Evolutionary conservation across 768 basidiomycete species (phyloP).

Genomic region (Nevesoporus exiguus): DNA sequence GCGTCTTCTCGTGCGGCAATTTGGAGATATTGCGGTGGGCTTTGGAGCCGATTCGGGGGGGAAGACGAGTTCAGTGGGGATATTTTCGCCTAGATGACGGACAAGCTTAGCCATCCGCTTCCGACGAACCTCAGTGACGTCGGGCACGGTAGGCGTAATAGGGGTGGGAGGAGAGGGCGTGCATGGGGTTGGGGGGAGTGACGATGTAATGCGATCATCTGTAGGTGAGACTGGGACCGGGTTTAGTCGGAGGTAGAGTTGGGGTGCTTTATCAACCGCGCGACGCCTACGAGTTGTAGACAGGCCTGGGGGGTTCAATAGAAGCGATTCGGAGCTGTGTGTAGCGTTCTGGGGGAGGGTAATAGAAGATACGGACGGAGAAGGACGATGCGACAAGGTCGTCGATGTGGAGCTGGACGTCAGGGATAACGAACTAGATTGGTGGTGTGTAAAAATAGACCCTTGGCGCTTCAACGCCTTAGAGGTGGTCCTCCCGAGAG

Average conservation of each 20-base stretch:
- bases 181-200: constrained; percentile 13
- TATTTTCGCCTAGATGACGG: constrained; percentile 55
- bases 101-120: constrained; percentile 56
- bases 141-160: constrained; percentile 18
- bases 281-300: constrained; percentile 11
- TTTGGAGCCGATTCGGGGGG: constrained; percentile 13
- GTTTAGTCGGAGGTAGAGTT: constrained; percentile 25
- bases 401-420: constrained; percentile 16
- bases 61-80: constrained; percentile 54
- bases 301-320: constrained; percentile 19
- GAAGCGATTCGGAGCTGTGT: constrained; percentile 9
- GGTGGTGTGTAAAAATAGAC: constrained; percentile 28
- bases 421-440: constrained; percentile 20
- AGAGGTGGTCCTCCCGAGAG: constrained; percentile 18
- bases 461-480: constrained; percentile 31
- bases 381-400: constrained; percentile 7
- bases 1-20: constrained; percentile 2
- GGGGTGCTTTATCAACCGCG: constrained; percentile 13
- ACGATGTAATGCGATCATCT: constrained; percentile 5
- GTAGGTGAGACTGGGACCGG: constrained; percentile 8
- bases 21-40: not conserved
- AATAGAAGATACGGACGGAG: constrained; percentile 20
- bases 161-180: constrained; percentile 18
- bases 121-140: constrained; percentile 36
- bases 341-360: constrained; percentile 5